Conservation (phyloP, 1,284 basidiomycete genomes). For the Cutaneotrichosporon cutaneum region DNA sequence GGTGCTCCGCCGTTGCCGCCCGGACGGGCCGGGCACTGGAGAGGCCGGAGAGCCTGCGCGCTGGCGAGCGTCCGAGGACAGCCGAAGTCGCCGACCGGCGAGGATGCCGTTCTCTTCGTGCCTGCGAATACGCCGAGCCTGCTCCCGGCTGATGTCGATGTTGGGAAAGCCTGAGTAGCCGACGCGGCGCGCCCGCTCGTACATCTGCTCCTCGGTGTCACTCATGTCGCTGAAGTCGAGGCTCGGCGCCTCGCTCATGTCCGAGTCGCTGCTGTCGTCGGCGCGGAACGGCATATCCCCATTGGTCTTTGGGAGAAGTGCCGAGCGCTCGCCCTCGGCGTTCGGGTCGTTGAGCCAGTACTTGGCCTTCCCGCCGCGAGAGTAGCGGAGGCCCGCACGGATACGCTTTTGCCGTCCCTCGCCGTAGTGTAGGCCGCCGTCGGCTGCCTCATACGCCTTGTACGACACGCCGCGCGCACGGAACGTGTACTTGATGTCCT, state of each 20-base stretch:
- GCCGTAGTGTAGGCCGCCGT: conserved; percentile 85
- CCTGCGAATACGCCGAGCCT: conserved; percentile 36
- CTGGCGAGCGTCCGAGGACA: background rate
- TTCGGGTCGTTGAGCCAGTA: conserved; percentile 81
- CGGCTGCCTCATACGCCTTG: conserved; percentile 90
- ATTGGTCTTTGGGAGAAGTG: conserved; percentile 64
- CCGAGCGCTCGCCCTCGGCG: conserved; percentile 59
- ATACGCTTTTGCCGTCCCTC: conserved; percentile 77
- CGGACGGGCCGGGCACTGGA: background rate
- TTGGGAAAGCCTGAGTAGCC: conserved; percentile 91
- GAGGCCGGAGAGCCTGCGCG: background rate
- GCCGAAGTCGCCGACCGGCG: conserved; percentile 37
- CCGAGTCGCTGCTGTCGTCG: conserved; percentile 41
- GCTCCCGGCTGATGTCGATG: conserved; percentile 70
- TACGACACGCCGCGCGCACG: conserved; percentile 90
- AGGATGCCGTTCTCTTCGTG: conserved; percentile 53
- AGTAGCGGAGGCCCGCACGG: conserved; percentile 84
- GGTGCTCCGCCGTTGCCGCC: conserved; percentile 5
- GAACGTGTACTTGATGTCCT: conserved; percentile 80
- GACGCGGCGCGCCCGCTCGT: conserved; percentile 67
- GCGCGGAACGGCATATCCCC: conserved; percentile 39
- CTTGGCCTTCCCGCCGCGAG: conserved; percentile 79
- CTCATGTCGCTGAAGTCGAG: conserved; percentile 46
- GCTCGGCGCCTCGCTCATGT: conserved; percentile 50
- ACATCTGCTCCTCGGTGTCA: conserved; percentile 59